Percentiles rank a stretch among this genome's conserved stretches.
Evolutionary conservation across 768 basidiomycete species (phyloP).

Genomic region (Dictyophora rubrovolvata): DNA sequence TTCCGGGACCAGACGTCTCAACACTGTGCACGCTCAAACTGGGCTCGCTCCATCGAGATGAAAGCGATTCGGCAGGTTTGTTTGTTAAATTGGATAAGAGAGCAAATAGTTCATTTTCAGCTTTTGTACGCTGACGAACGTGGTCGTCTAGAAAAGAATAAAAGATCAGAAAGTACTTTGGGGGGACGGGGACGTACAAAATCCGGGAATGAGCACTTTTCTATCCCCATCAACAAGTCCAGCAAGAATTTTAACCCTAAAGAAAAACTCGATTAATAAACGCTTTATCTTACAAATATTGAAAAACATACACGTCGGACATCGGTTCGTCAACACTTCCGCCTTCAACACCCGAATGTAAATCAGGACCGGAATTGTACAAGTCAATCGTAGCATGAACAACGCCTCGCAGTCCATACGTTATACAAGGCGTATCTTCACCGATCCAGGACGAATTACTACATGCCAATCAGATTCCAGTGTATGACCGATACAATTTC

Average conservation of each 20-base stretch:
- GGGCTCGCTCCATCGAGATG: slow-evolving; percentile 82
- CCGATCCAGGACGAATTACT: slow-evolving; percentile 98
- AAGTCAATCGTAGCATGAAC: slow-evolving; percentile 79
- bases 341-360: slow-evolving; percentile 92
- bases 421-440: slow-evolving; percentile 85
- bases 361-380: slow-evolving; percentile 60
- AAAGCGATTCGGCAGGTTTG: slow-evolving; percentile 55
- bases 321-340: slow-evolving; percentile 84
- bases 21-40: slow-evolving; percentile 84
- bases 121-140: slow-evolving; percentile 57
- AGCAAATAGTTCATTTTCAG: slow-evolving; percentile 60
- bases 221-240: slow-evolving; percentile 51
- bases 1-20: slow-evolving; percentile 70
- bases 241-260: slow-evolving; percentile 71
- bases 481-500: neutral
- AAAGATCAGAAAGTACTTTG: neutral
- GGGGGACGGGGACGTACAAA: slow-evolving; percentile 51
- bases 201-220: slow-evolving; percentile 62
- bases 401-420: slow-evolving; percentile 90
- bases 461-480: neutral
- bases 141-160: slow-evolving; percentile 45
- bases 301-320: slow-evolving; percentile 66
- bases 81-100: slow-evolving; percentile 60
- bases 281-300: neutral
- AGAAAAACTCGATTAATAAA: neutral